Base-by-base conservation (phyloP, 192 early-diverging fungal genomes). In the Glomus cerebriforme region DNA sequence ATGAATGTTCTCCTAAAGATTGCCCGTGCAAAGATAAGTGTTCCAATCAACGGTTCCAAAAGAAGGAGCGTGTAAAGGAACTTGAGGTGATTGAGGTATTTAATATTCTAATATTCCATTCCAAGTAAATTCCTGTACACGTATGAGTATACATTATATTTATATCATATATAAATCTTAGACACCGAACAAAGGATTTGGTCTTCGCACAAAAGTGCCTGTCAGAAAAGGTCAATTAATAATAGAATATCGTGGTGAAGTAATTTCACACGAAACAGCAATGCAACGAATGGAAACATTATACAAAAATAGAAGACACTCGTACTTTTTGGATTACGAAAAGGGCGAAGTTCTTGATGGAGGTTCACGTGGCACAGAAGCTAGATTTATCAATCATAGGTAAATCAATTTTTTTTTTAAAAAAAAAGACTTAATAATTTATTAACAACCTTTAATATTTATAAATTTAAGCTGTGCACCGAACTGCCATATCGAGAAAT, bases 401-500 rank as follows among this genome's bases (percentile, higher is more conserved):
- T 86, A 80, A 58, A 27, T 31, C 6, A 31, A 17, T 22, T 69
- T 49, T 34, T 24, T 12, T 22, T 15, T 27, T 73, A 24, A 15
- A 0, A 24, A 26, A 72, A 43, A 22, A 73, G 47, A n/a, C n/a
- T 7, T 5, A 43, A n/a, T 35, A 27, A 49, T 3, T n/a, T 65
- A 31, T 35, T 59, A n/a, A 26, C 39, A 9, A 26, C 7, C 15
- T 22, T 22, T 27, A 59, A 31, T 81, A 27, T 67, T 49, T 69
- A 19, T 65, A 31, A 31, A 17, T 79, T 19, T 65, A 77, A 88
- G 90, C 29, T 96, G 95, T 77, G 89, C 90, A 13, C 95, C 95
- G 7, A 96, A 96, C 78, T 95, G 94, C 84, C 91, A 92, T 65
- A 96, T 96, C 49, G 95, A 96, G 81, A 96, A 94, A 82, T 96